Evolutionary conservation across 169 alveolate species (phyloP).

Genomic region (Blepharisma undulans): DNA sequence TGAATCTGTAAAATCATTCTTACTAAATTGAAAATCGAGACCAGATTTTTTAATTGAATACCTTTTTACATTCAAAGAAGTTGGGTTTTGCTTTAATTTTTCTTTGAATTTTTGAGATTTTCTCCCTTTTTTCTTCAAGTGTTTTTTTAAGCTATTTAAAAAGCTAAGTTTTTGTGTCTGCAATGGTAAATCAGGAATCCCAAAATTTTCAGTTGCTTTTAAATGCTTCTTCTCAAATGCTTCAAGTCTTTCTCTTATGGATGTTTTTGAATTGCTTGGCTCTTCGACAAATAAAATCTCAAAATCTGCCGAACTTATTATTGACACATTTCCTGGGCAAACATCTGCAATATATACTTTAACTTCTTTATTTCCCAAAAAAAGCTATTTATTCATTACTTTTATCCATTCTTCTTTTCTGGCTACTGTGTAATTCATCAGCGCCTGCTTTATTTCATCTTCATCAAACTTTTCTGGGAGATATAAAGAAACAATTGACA

Average conservation of each 20-base stretch:
- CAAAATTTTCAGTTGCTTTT: neutral
- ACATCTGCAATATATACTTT: neutral
- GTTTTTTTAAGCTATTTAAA: neutral
- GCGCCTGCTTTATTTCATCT: neutral
- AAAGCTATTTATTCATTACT: neutral
- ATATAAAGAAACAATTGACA: neutral
- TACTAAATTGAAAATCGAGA: neutral
- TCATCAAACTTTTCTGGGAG: neutral
- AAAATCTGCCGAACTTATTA: neutral
- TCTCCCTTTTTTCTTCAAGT: neutral
- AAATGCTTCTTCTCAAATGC: neutral
- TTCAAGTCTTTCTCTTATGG: neutral
- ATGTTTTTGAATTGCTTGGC: neutral
- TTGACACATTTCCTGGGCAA: neutral
- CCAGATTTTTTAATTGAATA: neutral
- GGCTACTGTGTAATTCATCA: neutral
- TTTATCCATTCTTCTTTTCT: neutral
- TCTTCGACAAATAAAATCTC: neutral
- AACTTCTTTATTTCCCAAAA: neutral
- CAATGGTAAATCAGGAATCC: neutral
- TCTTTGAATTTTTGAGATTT: neutral
- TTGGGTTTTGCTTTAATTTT: neutral
- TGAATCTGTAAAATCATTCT: neutral
- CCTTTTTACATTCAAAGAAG: neutral
- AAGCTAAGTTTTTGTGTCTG: neutral